These are phyloP conservation scores for Megacollybia marginata DNA, from an alignment of 768 basidiomycete species.

Conservation along the genomic window DNA sequence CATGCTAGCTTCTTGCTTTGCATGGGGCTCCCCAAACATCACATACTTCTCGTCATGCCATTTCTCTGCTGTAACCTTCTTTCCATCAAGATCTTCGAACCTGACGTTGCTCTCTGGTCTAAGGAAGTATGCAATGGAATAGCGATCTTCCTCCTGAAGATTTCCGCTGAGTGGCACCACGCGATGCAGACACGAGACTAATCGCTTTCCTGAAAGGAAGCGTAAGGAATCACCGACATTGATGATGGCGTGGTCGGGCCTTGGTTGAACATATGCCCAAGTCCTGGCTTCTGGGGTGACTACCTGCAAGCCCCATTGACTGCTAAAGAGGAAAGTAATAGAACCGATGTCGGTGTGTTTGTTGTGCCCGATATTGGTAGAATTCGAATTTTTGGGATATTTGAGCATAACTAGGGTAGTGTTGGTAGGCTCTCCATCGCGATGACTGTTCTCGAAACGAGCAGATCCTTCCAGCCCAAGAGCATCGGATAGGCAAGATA, in stretches of 20 bases:
- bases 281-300: constrained; percentile 1
- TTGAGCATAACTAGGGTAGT: constrained; percentile 7
- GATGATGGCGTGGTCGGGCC: constrained; percentile 7
- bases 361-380: constrained; percentile 7
- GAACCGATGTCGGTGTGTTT: constrained; percentile 9
- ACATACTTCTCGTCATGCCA: constrained; percentile 9
- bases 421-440: constrained; percentile 6
- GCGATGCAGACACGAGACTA: constrained; percentile 7
- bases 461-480: constrained; percentile 1
- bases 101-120: constrained; percentile 5
- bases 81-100: constrained; percentile 5
- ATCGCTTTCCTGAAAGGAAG: constrained; percentile 5
- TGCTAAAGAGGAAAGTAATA: constrained; percentile 5
- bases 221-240: constrained; percentile 9
- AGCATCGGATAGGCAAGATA: constrained; percentile 6
- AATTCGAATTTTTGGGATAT: constrained; percentile 5
- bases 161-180: constrained; percentile 3
- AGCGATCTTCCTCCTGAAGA: constrained; percentile 4
- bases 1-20: constrained; percentile 5
- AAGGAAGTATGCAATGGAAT: constrained; percentile 7
- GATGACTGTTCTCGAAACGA: constrained; percentile 6
- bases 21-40: constrained; percentile 6
- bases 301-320: constrained; percentile 7
- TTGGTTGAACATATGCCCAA: constrained; percentile 5
- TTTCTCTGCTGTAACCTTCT: constrained; percentile 4